Base-by-base conservation (phyloP, 2,329 filamentous ascomycete species). In the Fusarium bactridioides region DNA sequence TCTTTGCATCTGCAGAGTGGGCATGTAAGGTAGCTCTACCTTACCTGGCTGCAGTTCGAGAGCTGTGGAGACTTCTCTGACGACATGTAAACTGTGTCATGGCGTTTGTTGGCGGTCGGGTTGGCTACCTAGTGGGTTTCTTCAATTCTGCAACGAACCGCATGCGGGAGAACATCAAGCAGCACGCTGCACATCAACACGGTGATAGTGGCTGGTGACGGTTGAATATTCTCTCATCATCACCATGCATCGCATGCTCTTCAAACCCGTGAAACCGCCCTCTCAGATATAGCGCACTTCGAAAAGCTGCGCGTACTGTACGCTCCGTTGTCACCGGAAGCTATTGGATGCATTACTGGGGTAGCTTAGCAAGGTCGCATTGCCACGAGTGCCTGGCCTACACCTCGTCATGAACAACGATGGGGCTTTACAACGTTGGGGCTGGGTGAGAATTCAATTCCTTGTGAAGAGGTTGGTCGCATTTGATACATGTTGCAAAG, bases 371-470 rank as follows among this genome's bases (percentile, higher is more conserved):
- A 70, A 67, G 48, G 69, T 70, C 40, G 56, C 43, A 73, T 72
- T 69, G 70, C 69, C 65, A 67, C 69, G 65, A 72, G 69, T 70
- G 38, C 69, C 69, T 73, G 69, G 50, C 50, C 65, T 70, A 73
- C 50, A 55, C 69, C 64, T 70, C 56, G 38, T 25, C 33, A 50
- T 60, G 55, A 47, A 56, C 51, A 48, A 53, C 21, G 23, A 59
- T 53, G 48, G 62, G 64, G 48, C 69, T 44, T 45, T 54, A 35
- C 60, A 67, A 57, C 44, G 45, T 50, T 54, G 53, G 53, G 45
- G 31, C 63, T 38, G 55, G 53, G 40, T 41, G 31, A 19, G 27
- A 35, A 44, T 40, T 53, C 27, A 35, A 37, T 40, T 47, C 38
- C 21, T 45, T 33, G 25, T 56, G 37, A 54, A n/a, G 70, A 56